phyloP scores from a whole-genome alignment of 345 rosid genomes.

The Aurinia saxatilis region DNA sequence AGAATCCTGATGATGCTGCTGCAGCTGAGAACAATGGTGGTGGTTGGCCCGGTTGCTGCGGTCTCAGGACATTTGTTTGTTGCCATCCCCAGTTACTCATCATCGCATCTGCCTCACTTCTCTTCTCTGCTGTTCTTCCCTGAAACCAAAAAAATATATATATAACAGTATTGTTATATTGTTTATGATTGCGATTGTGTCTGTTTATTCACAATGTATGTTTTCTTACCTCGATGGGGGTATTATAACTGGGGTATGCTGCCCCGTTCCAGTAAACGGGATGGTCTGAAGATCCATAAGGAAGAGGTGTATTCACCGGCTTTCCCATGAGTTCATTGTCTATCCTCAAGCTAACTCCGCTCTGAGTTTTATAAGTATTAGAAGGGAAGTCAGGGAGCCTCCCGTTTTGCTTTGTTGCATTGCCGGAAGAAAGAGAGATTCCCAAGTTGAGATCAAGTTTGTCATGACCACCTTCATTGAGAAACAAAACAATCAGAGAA shows the following conservation, averaged over 20 bases:
- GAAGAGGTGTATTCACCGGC: constrained; percentile 19
- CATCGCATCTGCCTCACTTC: constrained; percentile 24
- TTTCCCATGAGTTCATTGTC: constrained; percentile 24
- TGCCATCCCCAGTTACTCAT: constrained; percentile 33
- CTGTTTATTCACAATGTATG: neutral
- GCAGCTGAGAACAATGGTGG: constrained; percentile 24
- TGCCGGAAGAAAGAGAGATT: constrained; percentile 24
- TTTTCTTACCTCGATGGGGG: constrained; percentile 20
- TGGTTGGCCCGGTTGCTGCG: constrained; percentile 9
- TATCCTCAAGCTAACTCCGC: constrained; percentile 23
- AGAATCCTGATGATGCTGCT: constrained; percentile 40
- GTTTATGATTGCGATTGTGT: neutral
- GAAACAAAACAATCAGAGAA: neutral
- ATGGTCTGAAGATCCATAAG: constrained; percentile 23
- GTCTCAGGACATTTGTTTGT: constrained; percentile 16
- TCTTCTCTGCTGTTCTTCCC: constrained; percentile 23
- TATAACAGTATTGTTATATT: neutral
- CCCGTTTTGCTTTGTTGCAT: constrained; percentile 14
- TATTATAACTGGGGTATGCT: constrained; percentile 17
- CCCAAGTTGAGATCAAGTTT: constrained; percentile 31
- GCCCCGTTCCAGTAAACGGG: constrained; percentile 23
- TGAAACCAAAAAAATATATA: neutral
- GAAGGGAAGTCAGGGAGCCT: constrained; percentile 21
- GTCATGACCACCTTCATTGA: constrained; percentile 15
- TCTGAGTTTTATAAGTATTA: constrained; percentile 15